These are phyloP conservation scores for Pueraria montana DNA, from an alignment of 306 rosid genomes.

Conservation along the genomic window DNA sequence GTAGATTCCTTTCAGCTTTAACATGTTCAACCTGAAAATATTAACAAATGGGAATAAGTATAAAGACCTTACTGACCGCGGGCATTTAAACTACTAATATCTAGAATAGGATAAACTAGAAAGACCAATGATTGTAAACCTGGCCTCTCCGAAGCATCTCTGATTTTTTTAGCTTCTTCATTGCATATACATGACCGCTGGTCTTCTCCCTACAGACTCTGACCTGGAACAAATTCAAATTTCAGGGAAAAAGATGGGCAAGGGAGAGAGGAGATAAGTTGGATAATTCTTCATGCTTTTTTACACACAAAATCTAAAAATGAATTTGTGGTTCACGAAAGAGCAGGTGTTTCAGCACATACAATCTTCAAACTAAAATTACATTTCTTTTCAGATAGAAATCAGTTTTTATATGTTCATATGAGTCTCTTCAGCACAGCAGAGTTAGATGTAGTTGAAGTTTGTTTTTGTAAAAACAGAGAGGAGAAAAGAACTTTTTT, in stretches of 20 bases:
- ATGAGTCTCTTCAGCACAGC: not conserved
- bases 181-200: slow-evolving; percentile 88
- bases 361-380: not conserved
- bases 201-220: slow-evolving; percentile 94
- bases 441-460: slow-evolving; percentile 14
- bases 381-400: not conserved
- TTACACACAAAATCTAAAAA: slow-evolving; percentile 22
- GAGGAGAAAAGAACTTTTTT: not conserved
- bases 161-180: slow-evolving; percentile 98
- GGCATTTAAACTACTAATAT: slow-evolving; percentile 18
- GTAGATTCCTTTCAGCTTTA: slow-evolving; percentile 96
- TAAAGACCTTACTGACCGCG: slow-evolving; percentile 36
- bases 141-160: slow-evolving; percentile 99
- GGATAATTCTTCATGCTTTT: slow-evolving; percentile 27
- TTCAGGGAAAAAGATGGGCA: slow-evolving; percentile 34
- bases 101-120: slow-evolving; percentile 41
- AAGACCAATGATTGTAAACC: slow-evolving; percentile 63
- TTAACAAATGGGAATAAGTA: slow-evolving; percentile 33
- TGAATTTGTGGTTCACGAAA: slow-evolving; percentile 29
- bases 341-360: not conserved
- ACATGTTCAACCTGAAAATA: slow-evolving; percentile 91
- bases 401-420: not conserved
- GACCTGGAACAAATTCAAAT: slow-evolving; percentile 73
- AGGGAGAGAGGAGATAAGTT: not conserved
- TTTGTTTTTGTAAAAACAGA: not conserved